Evolutionary conservation across 2,329 filamentous ascomycete species (phyloP).

Genomic region (Mycosphaerelloides madeirae): DNA sequence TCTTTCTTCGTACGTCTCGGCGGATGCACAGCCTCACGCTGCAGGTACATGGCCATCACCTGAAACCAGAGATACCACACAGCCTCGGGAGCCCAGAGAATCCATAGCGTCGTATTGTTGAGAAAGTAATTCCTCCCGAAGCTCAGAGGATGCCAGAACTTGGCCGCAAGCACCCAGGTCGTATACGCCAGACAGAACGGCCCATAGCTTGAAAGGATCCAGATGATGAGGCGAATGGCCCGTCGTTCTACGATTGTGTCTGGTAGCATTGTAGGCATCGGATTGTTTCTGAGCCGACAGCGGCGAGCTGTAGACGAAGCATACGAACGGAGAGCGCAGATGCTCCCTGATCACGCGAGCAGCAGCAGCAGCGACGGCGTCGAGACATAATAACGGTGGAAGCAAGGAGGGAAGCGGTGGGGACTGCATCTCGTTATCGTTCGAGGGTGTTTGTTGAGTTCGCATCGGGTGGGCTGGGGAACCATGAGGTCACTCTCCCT

Average conservation of each 20-base stretch:
- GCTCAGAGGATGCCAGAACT: conserved; percentile 9
- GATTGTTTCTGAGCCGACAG: background rate
- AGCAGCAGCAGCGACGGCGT: too few relatives aligned
- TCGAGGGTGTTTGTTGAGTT: too few relatives aligned
- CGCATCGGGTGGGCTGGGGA: too few relatives aligned
- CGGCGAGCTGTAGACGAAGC: too few relatives aligned
- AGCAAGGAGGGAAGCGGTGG: too few relatives aligned
- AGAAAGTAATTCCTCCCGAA: conserved; percentile 11
- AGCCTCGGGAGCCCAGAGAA: conserved; percentile 48
- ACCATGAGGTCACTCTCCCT: too few relatives aligned
- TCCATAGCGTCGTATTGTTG: conserved; percentile 33
- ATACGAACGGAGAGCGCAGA: too few relatives aligned
- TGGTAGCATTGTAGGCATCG: conserved; percentile 20
- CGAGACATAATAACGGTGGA: too few relatives aligned
- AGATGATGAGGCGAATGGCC: conserved; percentile 21
- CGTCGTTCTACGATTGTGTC: conserved; percentile 18
- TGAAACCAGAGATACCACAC: conserved; percentile 54
- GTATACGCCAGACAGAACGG: conserved; percentile 21
- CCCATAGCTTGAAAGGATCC: conserved; percentile 17
- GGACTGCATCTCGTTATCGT: too few relatives aligned
- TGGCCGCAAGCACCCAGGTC: conserved; percentile 13
- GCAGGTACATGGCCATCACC: conserved; percentile 49
- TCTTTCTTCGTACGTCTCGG: conserved; percentile 42
- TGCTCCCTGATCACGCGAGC: too few relatives aligned
- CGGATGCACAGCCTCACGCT: conserved; percentile 50